These are phyloP conservation scores for Daldinia loculata DNA, from an alignment of 495 filamentous ascomycete genomes.

Conservation along the genomic window DNA sequence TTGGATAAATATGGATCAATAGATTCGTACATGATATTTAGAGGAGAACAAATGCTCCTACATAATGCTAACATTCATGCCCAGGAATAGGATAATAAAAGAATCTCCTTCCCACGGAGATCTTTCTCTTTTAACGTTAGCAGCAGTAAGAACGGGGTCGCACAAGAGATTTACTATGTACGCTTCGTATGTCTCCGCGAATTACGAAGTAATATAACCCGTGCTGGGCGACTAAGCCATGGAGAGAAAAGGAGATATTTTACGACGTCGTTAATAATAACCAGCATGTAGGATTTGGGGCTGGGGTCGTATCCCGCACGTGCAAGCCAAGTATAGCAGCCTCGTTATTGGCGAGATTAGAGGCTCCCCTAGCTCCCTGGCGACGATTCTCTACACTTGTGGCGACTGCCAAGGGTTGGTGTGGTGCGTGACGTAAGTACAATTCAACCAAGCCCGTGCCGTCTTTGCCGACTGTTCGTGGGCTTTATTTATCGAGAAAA, in stretches of 20 bases:
- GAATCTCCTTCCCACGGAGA: neutral
- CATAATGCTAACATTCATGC: neutral
- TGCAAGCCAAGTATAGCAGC: slow-evolving; percentile 25
- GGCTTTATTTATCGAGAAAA: neutral
- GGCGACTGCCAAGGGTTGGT: slow-evolving; percentile 23
- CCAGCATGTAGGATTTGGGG: neutral
- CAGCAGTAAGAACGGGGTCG: neutral
- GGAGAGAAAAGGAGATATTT: slow-evolving; percentile 7
- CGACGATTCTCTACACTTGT: slow-evolving; percentile 3
- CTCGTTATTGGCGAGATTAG: slow-evolving; percentile 20
- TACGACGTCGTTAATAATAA: neutral
- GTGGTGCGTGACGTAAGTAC: slow-evolving; percentile 35
- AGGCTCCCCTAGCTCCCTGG: neutral
- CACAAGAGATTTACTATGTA: neutral
- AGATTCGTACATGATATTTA: neutral
- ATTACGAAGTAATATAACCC: neutral
- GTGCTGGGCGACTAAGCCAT: neutral
- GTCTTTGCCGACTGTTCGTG: slow-evolving; percentile 26
- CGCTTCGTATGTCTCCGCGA: neutral
- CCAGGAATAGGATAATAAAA: neutral
- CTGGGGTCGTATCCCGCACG: slow-evolving; percentile 16
- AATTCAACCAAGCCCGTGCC: slow-evolving; percentile 14
- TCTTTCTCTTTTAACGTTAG: neutral
- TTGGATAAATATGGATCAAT: too few relatives aligned
- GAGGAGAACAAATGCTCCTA: neutral